These are phyloP conservation scores for Magnolia kwangsiensis DNA, from an alignment of 164 flowering plant genomes.

Conservation along the genomic window DNA sequence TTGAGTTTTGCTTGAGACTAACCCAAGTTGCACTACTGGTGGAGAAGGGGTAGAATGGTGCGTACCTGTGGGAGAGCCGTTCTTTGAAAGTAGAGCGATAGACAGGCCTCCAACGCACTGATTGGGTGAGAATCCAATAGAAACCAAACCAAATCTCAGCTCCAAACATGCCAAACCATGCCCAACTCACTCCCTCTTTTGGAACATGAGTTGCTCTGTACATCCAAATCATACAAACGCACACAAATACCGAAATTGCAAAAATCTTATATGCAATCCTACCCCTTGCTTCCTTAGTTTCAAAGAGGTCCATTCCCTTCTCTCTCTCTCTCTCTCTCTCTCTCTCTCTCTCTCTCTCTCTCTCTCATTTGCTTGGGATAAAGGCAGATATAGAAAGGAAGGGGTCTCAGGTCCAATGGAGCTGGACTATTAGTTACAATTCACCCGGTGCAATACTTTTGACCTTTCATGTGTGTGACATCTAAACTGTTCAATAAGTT, in stretches of 20 bases:
- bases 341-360: too few species aligned
- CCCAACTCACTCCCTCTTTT: neutral
- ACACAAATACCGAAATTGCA: neutral
- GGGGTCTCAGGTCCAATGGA: too few species aligned
- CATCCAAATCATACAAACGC: neutral
- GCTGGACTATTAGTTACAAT: too few species aligned
- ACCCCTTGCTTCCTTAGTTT: conserved; percentile 1
- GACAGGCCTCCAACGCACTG: conserved; percentile 27
- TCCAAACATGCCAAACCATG: conserved; percentile 9
- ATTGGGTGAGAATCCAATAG: conserved; percentile 18
- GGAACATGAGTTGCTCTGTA: conserved; percentile 13
- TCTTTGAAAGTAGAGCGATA: conserved; percentile 21
- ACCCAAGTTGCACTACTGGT: too few species aligned
- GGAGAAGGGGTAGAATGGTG: too few species aligned
- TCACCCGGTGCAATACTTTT: too few species aligned
- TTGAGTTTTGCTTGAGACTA: too few species aligned
- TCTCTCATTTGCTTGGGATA: too few species aligned
- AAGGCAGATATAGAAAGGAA: too few species aligned
- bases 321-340: neutral
- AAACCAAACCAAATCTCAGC: conserved; percentile 20
- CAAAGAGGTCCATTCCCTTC: neutral
- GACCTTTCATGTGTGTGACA: too few species aligned
- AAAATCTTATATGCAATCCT: conserved; percentile 3
- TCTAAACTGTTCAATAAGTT: too few species aligned
- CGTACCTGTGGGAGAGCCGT: conserved; percentile 20